Conservation (phyloP, 768 basidiomycete genomes). For the Boletus pseudopeckii region DNA sequence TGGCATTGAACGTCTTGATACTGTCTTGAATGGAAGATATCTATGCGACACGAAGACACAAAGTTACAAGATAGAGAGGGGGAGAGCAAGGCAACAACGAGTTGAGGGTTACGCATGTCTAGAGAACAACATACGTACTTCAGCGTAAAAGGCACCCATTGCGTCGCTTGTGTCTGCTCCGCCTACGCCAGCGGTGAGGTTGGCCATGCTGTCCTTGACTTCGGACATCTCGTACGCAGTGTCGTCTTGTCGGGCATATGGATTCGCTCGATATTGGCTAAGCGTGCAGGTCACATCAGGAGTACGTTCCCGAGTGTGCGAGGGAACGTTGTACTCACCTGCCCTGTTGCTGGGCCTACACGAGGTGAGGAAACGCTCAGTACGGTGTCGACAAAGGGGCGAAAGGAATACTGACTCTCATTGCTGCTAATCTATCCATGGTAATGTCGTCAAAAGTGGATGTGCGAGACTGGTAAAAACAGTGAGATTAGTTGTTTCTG, state of each 20-base stretch:
- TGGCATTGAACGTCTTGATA: constrained; percentile 63
- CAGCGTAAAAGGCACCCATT: constrained; percentile 71
- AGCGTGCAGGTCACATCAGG: background rate
- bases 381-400: background rate
- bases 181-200: constrained; percentile 38
- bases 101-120: background rate
- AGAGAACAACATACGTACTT: constrained; percentile 43
- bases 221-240: constrained; percentile 67
- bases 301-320: background rate
- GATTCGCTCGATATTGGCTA: constrained; percentile 46
- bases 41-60: constrained; percentile 33
- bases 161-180: constrained; percentile 45
- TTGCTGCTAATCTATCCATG: constrained; percentile 86
- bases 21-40: constrained; percentile 74
- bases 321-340: constrained; percentile 35
- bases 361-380: constrained; percentile 2
- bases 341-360: constrained; percentile 68
- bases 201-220: constrained; percentile 56
- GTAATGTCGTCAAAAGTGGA: constrained; percentile 51
- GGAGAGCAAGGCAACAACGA: background rate
- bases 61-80: background rate
- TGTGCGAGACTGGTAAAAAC: background rate
- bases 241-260: constrained; percentile 64
- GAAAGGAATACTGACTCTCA: constrained; percentile 54
- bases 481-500: background rate